Conservation (phyloP, 371 early-diverging fungal species). For the Lichtheimia corymbifera region DNA sequence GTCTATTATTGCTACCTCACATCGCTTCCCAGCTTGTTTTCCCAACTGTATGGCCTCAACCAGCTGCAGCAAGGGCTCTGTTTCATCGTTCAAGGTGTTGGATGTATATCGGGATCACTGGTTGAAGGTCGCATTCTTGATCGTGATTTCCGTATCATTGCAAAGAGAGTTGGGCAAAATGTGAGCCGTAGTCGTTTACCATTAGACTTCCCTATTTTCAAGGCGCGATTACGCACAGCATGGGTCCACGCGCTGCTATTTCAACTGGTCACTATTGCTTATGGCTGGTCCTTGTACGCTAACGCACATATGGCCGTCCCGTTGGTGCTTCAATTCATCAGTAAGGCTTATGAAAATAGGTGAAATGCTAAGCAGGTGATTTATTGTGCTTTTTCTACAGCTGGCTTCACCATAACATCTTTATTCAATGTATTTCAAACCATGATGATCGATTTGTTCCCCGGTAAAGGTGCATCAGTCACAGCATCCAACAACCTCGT, state of each 20-base stretch:
- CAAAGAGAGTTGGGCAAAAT: slow-evolving; percentile 1
- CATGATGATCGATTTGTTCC: slow-evolving; percentile 37
- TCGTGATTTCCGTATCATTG: slow-evolving; percentile 26
- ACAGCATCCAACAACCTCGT: slow-evolving; percentile 46
- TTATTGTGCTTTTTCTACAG: slow-evolving; percentile 8
- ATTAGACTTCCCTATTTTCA: slow-evolving; percentile 24
- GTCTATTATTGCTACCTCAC: slow-evolving; percentile 24
- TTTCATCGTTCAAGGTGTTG: slow-evolving; percentile 30
- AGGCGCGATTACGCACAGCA: slow-evolving; percentile 26
- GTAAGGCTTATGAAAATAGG: slow-evolving; percentile 15
- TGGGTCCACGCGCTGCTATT: slow-evolving; percentile 21
- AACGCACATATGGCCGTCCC: slow-evolving; percentile 25
- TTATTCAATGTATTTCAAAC: slow-evolving; percentile 33
- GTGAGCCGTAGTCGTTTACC: slow-evolving; percentile 6
- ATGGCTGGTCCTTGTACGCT: slow-evolving; percentile 30
- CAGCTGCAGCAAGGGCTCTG: slow-evolving; percentile 35
- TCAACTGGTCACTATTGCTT: slow-evolving; percentile 19
- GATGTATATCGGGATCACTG: slow-evolving; percentile 29
- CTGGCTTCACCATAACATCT: slow-evolving; percentile 16
- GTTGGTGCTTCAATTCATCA: slow-evolving; percentile 30
- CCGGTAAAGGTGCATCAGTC: slow-evolving; percentile 42
- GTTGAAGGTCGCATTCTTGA: slow-evolving; percentile 30
- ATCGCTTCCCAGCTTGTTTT: slow-evolving; percentile 22
- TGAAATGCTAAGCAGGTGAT: neutral
- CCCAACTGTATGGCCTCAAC: slow-evolving; percentile 19